These are phyloP conservation scores for Trametes cinnabarina DNA, from an alignment of 768 basidiomycete genomes.

Conservation along the genomic window DNA sequence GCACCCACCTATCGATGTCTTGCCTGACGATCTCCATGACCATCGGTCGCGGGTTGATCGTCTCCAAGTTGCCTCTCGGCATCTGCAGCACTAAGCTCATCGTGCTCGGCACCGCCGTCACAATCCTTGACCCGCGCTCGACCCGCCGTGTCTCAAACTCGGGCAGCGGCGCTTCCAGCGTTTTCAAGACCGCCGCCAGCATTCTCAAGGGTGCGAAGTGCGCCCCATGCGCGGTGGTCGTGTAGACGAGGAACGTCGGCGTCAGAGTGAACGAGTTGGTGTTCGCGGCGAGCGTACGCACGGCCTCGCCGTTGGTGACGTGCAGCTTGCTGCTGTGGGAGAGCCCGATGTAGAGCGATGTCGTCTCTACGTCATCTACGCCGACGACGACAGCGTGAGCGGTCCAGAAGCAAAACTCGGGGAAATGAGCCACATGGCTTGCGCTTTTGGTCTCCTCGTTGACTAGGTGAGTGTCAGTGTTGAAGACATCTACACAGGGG, in stretches of 20 bases:
- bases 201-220: conserved; percentile 61
- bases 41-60: conserved; percentile 87
- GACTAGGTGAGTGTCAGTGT: conserved; percentile 17
- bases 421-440: conserved; percentile 39
- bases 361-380: neutral
- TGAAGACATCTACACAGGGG: neutral
- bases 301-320: conserved; percentile 36
- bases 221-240: conserved; percentile 78
- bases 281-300: conserved; percentile 45
- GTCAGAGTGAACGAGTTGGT: conserved; percentile 72
- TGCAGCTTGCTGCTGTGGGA: conserved; percentile 65
- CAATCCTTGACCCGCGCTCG: conserved; percentile 88
- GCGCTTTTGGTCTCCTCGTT: neutral
- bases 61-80: conserved; percentile 97
- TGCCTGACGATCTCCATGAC: conserved; percentile 81
- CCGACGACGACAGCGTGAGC: conserved; percentile 28
- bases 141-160: conserved; percentile 73
- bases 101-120: conserved; percentile 79
- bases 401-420: conserved; percentile 57
- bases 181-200: conserved; percentile 24
- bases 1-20: conserved; percentile 65
- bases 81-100: conserved; percentile 95
- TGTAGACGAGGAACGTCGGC: conserved; percentile 80
- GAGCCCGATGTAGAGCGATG: conserved; percentile 58
- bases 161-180: conserved; percentile 11